Percentiles rank a stretch among this genome's conserved stretches.
Conservation (phyloP, 305 asterid genomes). For the Caryopteris hybrid region DNA sequence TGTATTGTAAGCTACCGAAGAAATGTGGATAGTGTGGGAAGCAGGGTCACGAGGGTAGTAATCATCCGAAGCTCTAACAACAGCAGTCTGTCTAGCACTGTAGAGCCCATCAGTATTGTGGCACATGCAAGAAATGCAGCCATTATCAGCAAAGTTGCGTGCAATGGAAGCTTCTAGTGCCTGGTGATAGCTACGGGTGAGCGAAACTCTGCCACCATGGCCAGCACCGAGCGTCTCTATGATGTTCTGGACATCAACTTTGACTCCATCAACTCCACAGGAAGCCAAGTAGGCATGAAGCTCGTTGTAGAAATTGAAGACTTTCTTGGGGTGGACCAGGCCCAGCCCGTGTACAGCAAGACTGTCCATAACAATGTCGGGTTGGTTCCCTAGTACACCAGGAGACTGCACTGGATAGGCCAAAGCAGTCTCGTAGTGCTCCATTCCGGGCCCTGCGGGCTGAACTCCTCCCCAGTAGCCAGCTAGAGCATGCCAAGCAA, state of each 20-base stretch:
- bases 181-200: constrained; percentile 77
- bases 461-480: constrained; percentile 99
- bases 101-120: constrained; percentile 88
- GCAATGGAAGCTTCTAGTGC: constrained; percentile 90
- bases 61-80: constrained; percentile 91
- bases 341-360: constrained; percentile 88
- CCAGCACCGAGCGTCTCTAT: constrained; percentile 94
- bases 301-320: constrained; percentile 81
- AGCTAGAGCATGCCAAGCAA: constrained; percentile 87
- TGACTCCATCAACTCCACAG: constrained; percentile 91
- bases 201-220: constrained; percentile 87
- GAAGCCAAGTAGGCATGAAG: constrained; percentile 87
- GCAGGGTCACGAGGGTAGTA: constrained; percentile 90
- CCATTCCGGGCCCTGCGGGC: constrained; percentile 78
- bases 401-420: constrained; percentile 90
- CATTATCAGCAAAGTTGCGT: constrained; percentile 70
- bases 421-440: constrained; percentile 77
- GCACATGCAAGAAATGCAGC: constrained; percentile 93
- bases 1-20: constrained; percentile 83
- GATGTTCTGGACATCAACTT: constrained; percentile 92
- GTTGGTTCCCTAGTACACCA: constrained; percentile 87
- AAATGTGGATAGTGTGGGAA: constrained; percentile 88
- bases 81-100: constrained; percentile 74
- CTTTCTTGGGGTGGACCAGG: constrained; percentile 79
- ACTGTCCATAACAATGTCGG: constrained; percentile 92